phyloP scores from a whole-genome alignment of 306 rosid genomes.

The Ochetophila trinervis region DNA sequence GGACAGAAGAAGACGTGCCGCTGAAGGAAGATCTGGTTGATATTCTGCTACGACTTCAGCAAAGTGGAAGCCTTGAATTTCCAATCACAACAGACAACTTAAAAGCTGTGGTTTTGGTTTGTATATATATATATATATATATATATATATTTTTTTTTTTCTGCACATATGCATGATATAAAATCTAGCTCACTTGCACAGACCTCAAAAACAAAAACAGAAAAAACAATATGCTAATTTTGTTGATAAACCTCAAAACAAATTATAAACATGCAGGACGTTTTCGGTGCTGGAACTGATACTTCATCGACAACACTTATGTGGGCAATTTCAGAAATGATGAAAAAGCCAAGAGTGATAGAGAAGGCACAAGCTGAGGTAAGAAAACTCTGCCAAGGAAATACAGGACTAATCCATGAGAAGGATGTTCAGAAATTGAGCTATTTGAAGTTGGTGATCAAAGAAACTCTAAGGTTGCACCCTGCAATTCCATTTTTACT shows the following conservation, averaged over 20 bases:
- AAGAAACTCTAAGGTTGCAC: constrained; percentile 10
- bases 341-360: constrained; percentile 5
- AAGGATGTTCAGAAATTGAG: background rate
- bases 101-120: constrained; percentile 9
- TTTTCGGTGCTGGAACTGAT: background rate
- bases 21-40: constrained; percentile 15
- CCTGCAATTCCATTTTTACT: background rate
- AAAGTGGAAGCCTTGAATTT: background rate
- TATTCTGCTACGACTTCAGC: constrained; percentile 11
- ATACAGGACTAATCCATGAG: background rate
- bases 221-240: too few species aligned
- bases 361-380: constrained; percentile 11
- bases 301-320: background rate
- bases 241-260: background rate
- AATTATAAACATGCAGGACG: background rate
- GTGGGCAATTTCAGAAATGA: constrained; percentile 10
- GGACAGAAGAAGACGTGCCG: background rate
- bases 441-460: constrained; percentile 7
- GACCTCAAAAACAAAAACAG: background rate
- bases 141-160: too few species aligned
- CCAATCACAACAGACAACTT: constrained; percentile 4
- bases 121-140: too few species aligned
- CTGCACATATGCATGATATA: background rate
- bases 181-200: background rate
- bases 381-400: background rate